Evolutionary conservation across 2,329 filamentous ascomycete species (phyloP).

Genomic region (Ophiosphaerella herpotricha): DNA sequence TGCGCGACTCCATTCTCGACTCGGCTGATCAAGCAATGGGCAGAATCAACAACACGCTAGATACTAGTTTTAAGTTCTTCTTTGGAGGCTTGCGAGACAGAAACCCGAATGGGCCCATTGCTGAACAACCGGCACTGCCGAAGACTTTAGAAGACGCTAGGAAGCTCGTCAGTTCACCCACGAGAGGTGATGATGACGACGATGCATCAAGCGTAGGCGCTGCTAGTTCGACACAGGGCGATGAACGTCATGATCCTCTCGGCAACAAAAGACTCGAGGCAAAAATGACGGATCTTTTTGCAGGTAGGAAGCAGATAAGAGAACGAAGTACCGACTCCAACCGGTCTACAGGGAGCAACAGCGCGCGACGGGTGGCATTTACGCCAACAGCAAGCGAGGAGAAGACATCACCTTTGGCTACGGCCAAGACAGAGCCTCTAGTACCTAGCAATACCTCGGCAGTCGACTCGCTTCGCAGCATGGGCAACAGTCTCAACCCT

Average conservation of each 20-base stretch:
- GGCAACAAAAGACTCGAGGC: constrained; percentile 52
- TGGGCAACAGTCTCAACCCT: constrained; percentile 81
- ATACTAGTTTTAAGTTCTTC: constrained; percentile 91
- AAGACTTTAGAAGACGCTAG: constrained; percentile 92
- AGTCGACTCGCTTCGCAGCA: constrained; percentile 79
- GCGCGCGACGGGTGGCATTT: constrained; percentile 63
- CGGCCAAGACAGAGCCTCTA: constrained; percentile 33
- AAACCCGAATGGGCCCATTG: constrained; percentile 41
- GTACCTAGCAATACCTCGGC: constrained; percentile 57
- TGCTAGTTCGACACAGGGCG: constrained; percentile 56
- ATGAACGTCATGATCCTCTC: constrained; percentile 42
- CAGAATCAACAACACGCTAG: constrained; percentile 86
- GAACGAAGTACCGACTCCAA: constrained; percentile 79
- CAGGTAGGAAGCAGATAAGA: constrained; percentile 65
- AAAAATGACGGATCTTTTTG: constrained; percentile 71
- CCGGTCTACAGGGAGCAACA: constrained; percentile 65
- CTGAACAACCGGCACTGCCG: constrained; percentile 63
- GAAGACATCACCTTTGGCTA: constrained; percentile 25
- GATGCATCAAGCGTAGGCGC: constrained; percentile 58
- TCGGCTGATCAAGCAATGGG: constrained; percentile 92
- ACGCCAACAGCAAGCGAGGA: constrained; percentile 30
- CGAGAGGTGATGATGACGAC: constrained; percentile 54
- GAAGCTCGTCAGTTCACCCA: constrained; percentile 79
- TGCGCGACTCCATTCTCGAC: constrained; percentile 68
- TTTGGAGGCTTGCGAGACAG: constrained; percentile 84